These are phyloP conservation scores for Talaromyces sp. DNA, from an alignment of 2,329 filamentous ascomycete genomes.

Conservation along the genomic window DNA sequence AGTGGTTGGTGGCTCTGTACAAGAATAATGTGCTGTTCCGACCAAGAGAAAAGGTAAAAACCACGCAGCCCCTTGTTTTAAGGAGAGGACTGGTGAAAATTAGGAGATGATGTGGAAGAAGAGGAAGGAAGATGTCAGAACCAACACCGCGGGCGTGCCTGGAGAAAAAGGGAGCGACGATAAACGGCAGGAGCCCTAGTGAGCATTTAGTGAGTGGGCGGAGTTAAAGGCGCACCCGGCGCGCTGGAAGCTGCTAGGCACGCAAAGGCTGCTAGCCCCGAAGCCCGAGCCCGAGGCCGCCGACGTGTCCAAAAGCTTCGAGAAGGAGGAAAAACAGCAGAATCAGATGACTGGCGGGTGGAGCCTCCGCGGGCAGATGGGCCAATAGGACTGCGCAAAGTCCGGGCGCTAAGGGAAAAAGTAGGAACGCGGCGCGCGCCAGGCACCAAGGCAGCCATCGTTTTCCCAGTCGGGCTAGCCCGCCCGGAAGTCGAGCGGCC, in stretches of 20 bases:
- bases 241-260: background rate
- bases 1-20: background rate
- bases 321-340: background rate
- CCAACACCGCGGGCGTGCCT: background rate
- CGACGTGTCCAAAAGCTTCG: background rate
- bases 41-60: background rate
- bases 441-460: background rate
- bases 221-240: background rate
- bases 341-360: background rate
- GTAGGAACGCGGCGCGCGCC: background rate
- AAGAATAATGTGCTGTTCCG: background rate
- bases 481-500: background rate
- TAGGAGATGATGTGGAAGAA: background rate
- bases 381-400: background rate
- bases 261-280: background rate
- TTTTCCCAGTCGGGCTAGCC: background rate
- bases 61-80: background rate
- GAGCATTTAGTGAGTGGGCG: background rate
- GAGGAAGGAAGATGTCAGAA: background rate
- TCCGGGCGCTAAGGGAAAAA: slow-evolving; percentile 2
- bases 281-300: background rate
- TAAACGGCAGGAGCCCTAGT: background rate
- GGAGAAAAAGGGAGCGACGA: slow-evolving; percentile 1
- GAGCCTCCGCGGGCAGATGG: background rate
- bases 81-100: slow-evolving; percentile 8